A percentile compares a stretch with the other conserved stretches of the same genome.
Evolutionary conservation across 73 alveolate species (phyloP).

Genomic region (Symbiodinium pilosum): DNA sequence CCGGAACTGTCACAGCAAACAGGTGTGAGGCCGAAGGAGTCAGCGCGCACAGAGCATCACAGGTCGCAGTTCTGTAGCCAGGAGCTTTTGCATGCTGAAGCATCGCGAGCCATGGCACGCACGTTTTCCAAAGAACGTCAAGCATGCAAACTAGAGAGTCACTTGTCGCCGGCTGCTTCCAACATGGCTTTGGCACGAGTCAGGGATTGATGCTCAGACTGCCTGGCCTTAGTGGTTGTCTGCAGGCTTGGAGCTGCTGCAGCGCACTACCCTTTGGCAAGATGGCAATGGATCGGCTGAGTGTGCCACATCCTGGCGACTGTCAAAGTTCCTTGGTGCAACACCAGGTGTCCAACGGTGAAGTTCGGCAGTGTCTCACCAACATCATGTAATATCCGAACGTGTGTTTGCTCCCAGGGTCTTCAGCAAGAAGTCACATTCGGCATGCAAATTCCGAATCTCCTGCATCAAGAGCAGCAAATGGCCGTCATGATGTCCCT

Average conservation of each 20-base stretch:
- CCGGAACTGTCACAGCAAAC: no score
- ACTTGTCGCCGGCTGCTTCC: slow-evolving; percentile 18
- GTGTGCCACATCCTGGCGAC: slow-evolving; percentile 45
- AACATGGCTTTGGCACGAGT: slow-evolving; percentile 37
- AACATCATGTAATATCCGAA: neutral
- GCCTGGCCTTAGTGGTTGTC: slow-evolving; percentile 52
- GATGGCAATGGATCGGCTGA: no score
- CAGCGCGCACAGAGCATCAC: no score
- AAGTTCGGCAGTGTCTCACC: neutral
- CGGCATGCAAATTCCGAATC: slow-evolving; percentile 25
- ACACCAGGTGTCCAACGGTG: no score
- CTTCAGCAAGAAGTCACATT: slow-evolving; percentile 66
- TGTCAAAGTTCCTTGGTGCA: slow-evolving; percentile 37
- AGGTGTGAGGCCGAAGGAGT: no score
- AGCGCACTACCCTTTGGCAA: no score
- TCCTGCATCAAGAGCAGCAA: neutral
- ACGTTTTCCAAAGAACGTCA: no score
- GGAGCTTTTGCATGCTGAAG: neutral
- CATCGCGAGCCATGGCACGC: neutral
- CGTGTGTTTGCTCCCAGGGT: neutral
- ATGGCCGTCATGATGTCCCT: neutral
- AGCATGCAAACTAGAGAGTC: neutral
- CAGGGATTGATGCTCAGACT: slow-evolving; percentile 31
- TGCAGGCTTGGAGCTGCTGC: no score
- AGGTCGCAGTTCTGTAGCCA: no score